Evolutionary conservation across 2,329 filamentous ascomycete species (phyloP), one percentile per base, ranked within the genome.

Genomic region (Aspergillus transmontanensis): DNA sequence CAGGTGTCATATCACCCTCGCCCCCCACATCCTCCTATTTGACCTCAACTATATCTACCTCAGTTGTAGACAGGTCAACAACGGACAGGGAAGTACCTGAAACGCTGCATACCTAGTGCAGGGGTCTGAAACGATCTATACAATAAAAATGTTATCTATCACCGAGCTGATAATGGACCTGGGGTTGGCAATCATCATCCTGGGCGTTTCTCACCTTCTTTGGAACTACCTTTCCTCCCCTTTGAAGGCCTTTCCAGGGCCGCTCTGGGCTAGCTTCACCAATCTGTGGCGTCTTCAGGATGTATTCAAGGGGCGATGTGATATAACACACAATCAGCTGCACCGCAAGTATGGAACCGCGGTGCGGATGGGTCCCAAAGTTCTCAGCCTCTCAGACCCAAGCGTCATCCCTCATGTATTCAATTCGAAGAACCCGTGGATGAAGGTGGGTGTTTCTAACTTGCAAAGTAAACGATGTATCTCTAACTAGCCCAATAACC

Each of bases 371-470:
- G 92, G 91, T 0, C 92, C 92, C 0, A 94, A 93, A 66, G 81
- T 81, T 1, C 77, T 95, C 2, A 92, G 90, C 0, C 92, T 94
- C 69, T 86, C 90, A 6, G 86, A 93, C 68, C 90, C 91, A 0
- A 85, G 85, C 61, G 88, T 90, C 0, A 82, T 94, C 68, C 91
- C 91, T 77, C 81, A 82, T 12, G 93, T 94, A 57, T 95, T 94
- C 74, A 91, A 90, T 0, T 79, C 93, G 32, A 93, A 93, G 73
- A 93, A 92, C 64, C 72, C 71, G 23, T 76, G 69, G 68, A 50
- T 64, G 30, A 73, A 75, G 67, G 71, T 73, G 7, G 16, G 62
- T 62, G 54, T n/a, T 10, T 14, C 2, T 1, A 12, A 4, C 11
- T 10, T 48, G 21, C 21, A 11, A 12, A 2, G 14, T n/a, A 19